Conservation (phyloP, 2,329 filamentous ascomycete species). For the Aureobasidium sp. region DNA sequence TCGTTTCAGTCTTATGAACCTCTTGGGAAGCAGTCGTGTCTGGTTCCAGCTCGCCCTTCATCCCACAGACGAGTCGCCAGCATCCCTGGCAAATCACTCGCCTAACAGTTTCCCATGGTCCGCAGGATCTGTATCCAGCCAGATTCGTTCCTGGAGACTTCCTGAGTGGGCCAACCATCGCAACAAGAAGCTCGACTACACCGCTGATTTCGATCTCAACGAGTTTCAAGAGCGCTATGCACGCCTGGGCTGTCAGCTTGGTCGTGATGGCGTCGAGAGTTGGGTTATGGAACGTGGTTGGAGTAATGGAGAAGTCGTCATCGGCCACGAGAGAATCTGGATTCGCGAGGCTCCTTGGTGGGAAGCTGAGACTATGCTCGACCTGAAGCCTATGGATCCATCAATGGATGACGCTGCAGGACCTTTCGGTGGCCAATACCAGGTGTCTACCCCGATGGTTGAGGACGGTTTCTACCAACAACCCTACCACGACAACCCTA, state of each 20-base stretch:
- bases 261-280: slow-evolving; percentile 83
- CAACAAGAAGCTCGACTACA: slow-evolving; percentile 87
- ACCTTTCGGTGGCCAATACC: slow-evolving; percentile 65
- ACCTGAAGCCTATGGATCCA: slow-evolving; percentile 61
- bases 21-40: slow-evolving; percentile 74
- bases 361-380: slow-evolving; percentile 95
- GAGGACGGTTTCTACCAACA: slow-evolving; percentile 59
- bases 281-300: slow-evolving; percentile 93
- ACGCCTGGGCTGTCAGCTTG: slow-evolving; percentile 77
- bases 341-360: slow-evolving; percentile 92
- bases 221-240: slow-evolving; percentile 83
- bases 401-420: slow-evolving; percentile 47
- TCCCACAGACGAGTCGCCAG: slow-evolving; percentile 78
- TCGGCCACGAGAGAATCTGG: slow-evolving; percentile 90
- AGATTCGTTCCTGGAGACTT: slow-evolving; percentile 85
- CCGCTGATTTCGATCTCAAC: slow-evolving; percentile 88
- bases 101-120: slow-evolving; percentile 82
- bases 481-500: slow-evolving; percentile 37
- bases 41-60: slow-evolving; percentile 95
- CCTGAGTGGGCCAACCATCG: slow-evolving; percentile 95
- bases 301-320: slow-evolving; percentile 93
- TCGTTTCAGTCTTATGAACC: slow-evolving; percentile 66
- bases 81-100: slow-evolving; percentile 61
- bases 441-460: slow-evolving; percentile 45
- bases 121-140: slow-evolving; percentile 82